phyloP scores from a whole-genome alignment of 1,284 basidiomycete genomes.

The Naganishia sp. region DNA sequence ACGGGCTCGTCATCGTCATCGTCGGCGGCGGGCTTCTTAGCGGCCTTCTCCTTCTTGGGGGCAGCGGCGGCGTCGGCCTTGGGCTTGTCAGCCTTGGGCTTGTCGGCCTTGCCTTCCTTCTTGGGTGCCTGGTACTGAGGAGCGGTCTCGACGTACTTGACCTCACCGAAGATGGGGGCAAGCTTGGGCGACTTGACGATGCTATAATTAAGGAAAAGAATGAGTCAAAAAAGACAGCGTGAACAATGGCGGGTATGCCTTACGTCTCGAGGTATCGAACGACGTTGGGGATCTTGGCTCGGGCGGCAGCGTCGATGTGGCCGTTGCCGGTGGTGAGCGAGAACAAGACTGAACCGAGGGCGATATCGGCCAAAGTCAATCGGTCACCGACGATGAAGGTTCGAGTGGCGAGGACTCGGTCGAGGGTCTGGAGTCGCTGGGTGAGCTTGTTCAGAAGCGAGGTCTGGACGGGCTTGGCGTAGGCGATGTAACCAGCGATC shows the following conservation, averaged over 20 bases:
- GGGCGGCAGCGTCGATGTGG: constrained; percentile 66
- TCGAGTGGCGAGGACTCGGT: constrained; percentile 71
- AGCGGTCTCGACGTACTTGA: constrained; percentile 70
- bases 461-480: constrained; percentile 63
- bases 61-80: constrained; percentile 58
- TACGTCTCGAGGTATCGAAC: constrained; percentile 78
- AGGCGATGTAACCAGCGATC: constrained; percentile 56
- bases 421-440: constrained; percentile 55
- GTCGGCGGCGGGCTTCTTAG: constrained; percentile 61
- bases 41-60: constrained; percentile 59
- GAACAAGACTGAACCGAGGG: constrained; percentile 64
- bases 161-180: constrained; percentile 65
- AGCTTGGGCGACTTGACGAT: constrained; percentile 78
- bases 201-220: constrained; percentile 41
- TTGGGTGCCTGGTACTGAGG: constrained; percentile 71
- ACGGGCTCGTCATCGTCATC: constrained; percentile 66
- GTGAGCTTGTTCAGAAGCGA: constrained; percentile 36
- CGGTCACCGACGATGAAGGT: constrained; percentile 94
- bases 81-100: constrained; percentile 57
- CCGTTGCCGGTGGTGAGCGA: constrained; percentile 56
- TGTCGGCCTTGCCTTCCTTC: constrained; percentile 60
- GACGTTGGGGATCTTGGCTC: constrained; percentile 72
- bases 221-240: too few relatives aligned
- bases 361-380: constrained; percentile 88
- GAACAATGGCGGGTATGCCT: constrained; percentile 31